Evolutionary conservation across 106 monocot genomes (phyloP), one percentile per base, ranked within the genome.

Genomic region (Acanthochlamys bracteata): DNA sequence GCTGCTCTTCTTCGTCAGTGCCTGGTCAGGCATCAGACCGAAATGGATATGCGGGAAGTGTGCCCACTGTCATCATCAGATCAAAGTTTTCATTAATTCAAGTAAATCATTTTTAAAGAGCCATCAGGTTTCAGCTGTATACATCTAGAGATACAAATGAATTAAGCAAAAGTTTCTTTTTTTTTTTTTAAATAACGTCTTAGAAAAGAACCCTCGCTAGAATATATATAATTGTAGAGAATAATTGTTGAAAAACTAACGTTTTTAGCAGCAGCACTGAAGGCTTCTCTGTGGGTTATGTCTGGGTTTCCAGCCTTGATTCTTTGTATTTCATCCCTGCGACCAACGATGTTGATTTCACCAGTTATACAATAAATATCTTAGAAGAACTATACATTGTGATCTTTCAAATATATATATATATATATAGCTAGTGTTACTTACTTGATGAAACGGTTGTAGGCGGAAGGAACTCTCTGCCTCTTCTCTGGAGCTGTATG

Each of bases 401-500:
- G 17, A 49, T 17, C 17, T 14, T 49, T 12, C 13, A 45, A 45
- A 45, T 7, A 7, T 9, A 45, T 45, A 45, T 45, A 45, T 45
- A 7, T 45, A 13, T 45, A 10, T 14, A 49, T 10, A 10, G 17
- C 13, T 14, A 49, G 49, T 25, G 52, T 14, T 55, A 63, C 87
- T 87, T 58, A 98, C 98, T 98, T 98, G 98, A 98, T 98, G 79
- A 98, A 98, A 9, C 98, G 82, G 78, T 98, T 98, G 79, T 98
- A 98, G 4, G 98, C 98, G 39, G 98, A 98, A 0, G 98, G 98
- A 49, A 98, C 98, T 73, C 98, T 85, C 78, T 98, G 98, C 77
- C 98, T 78, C 77, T 98, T 98, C 88, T 98, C 98, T 19, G 98
- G 98, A 74, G 98, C 98, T 98, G 83, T 69, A 79, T 53, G 21